A percentile compares a stretch with the other conserved stretches of the same genome.
Conservation (phyloP, 352 stramenopile species). For the Globisporangium alternatum region DNA sequence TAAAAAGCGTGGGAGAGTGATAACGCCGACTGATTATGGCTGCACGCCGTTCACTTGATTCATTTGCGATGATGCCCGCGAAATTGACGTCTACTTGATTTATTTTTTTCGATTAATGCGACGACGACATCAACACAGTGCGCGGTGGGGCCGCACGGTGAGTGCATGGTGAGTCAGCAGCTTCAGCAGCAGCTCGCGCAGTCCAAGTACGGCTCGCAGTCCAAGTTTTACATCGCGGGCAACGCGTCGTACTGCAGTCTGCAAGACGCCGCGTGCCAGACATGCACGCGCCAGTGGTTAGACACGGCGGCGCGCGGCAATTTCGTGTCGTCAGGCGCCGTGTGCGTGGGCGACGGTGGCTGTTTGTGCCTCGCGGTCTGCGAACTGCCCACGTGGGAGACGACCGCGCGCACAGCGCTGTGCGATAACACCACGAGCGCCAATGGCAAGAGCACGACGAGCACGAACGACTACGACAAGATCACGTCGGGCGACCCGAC, state of each 20-base stretch:
- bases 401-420: not conserved
- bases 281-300: constrained; percentile 10
- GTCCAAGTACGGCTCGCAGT: constrained; percentile 3
- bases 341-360: constrained; percentile 10
- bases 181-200: not conserved
- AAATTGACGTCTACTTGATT: constrained; percentile 12
- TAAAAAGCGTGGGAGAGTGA: not conserved
- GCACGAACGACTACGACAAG: not conserved
- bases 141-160: constrained; percentile 29
- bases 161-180: constrained; percentile 30
- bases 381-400: constrained; percentile 14
- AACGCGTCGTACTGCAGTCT: constrained; percentile 11
- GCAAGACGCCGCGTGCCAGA: constrained; percentile 9
- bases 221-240: not conserved
- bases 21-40: not conserved
- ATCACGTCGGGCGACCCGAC: not conserved
- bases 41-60: not conserved
- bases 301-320: not conserved
- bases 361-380: constrained; percentile 18
- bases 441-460: not conserved
- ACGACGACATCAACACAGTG: constrained; percentile 16
- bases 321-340: not conserved
- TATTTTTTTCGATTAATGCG: constrained; percentile 6
- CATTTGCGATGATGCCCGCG: not conserved
- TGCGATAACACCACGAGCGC: not conserved